Base-by-base conservation (phyloP, 2,329 filamentous ascomycete genomes). In the Xylariaceae sp. region DNA sequence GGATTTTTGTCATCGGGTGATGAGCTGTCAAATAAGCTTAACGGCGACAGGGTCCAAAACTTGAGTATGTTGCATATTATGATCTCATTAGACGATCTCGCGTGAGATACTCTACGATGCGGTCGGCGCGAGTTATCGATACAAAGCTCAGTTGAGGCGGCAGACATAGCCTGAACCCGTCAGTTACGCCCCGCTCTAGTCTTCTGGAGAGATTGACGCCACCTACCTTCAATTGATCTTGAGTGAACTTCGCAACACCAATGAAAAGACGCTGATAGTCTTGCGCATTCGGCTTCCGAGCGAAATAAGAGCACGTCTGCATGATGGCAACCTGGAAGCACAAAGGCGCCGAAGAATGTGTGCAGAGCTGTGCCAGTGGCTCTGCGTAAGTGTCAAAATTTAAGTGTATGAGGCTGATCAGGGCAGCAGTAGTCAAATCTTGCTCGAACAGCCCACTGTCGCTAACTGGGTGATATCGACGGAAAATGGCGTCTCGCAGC, bases 381-480 rank as follows among this genome's bases (percentile, higher is more conserved):
- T 79, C 77, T 39, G 82, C 70, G 47, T 74, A 77, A 42, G 71
- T 70, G 39, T 83, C 78, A 44, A 81, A 74, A 56, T 79, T 80
- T 27, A 86, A 67, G 54, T 85, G 76, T 11, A 77, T 71, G 33
- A 86, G 66, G 60, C 79, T 82, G 45, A 86, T 80, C 59, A 86
- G 83, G 3, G 82, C 76, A 29, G 80, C 80, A 14, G 82, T 84
- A 65, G 84, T 80, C 57, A 85, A 71, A 47, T 83, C 76, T 59
- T 80, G 77, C 46, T 84, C 81, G 53, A 84, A 80, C 22, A 70
- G 63, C 20, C 67, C 61, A n/a, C 67, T 64, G 21, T 82, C 75
- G 32, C 68, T 60, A 10, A 68, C 68, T 1, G 71, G 64, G 3
- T 71, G 63, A 37, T 74, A 67, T 25, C 74, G 74, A 45, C 77